Percentiles rank a stretch among this genome's conserved stretches.
These are phyloP conservation scores for Scorias spongiosa DNA, from an alignment of 2,329 filamentous ascomycete genomes.

Conservation along the genomic window DNA sequence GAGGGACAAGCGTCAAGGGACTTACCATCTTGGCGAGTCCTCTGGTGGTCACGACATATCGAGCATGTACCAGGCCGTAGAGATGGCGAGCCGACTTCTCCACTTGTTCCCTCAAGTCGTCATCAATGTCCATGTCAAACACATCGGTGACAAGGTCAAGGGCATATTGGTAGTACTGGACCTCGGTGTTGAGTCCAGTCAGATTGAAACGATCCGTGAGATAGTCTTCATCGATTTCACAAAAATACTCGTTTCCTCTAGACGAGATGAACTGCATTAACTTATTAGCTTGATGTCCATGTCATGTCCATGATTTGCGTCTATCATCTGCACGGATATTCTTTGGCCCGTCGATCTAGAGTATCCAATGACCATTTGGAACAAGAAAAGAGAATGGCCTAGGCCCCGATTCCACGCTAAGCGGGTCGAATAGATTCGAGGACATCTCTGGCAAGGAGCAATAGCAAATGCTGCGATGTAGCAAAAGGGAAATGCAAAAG, in stretches of 20 bases:
- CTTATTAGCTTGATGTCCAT: not conserved
- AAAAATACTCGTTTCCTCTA: slow-evolving; percentile 96
- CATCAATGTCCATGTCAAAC: slow-evolving; percentile 96
- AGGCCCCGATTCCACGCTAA: too few relatives aligned
- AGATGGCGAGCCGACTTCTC: slow-evolving; percentile 93
- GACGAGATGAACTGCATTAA: slow-evolving; percentile 82
- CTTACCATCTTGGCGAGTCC: slow-evolving; percentile 90
- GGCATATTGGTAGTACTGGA: slow-evolving; percentile 98
- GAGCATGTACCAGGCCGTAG: slow-evolving; percentile 88
- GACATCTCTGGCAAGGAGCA: too few relatives aligned
- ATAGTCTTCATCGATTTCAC: slow-evolving; percentile 98
- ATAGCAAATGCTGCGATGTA: too few relatives aligned
- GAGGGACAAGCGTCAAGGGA: slow-evolving; percentile 2
- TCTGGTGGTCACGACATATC: slow-evolving; percentile 91
- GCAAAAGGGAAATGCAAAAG: too few relatives aligned
- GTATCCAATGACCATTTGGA: too few relatives aligned
- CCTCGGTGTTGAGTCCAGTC: slow-evolving; percentile 90
- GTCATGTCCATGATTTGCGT: too few relatives aligned
- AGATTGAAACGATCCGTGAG: slow-evolving; percentile 96
- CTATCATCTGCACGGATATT: too few relatives aligned
- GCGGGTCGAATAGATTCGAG: too few relatives aligned
- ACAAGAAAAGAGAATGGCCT: too few relatives aligned
- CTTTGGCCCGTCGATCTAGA: too few relatives aligned
- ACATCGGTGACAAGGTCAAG: slow-evolving; percentile 95
- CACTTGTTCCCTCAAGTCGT: slow-evolving; percentile 95